These are phyloP conservation scores for Clathrus columnatus DNA, from an alignment of 768 basidiomycete species.

Conservation along the genomic window DNA sequence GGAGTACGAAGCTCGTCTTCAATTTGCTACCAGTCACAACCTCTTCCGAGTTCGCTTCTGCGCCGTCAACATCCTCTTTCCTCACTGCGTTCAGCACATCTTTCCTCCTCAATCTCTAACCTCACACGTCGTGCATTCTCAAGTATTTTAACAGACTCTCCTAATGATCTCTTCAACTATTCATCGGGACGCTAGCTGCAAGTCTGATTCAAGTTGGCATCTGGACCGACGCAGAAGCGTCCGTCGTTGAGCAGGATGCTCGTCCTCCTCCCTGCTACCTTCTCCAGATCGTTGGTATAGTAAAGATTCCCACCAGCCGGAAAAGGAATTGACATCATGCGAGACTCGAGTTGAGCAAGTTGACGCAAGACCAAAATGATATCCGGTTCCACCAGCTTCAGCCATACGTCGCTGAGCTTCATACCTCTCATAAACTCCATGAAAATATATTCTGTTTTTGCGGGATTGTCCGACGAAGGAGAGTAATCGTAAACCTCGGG, in stretches of 20 bases:
- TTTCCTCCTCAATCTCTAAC: constrained; percentile 17
- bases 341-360: constrained; percentile 37
- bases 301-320: constrained; percentile 46
- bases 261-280: no score
- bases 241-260: constrained; percentile 29
- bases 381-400: constrained; percentile 28
- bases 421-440: constrained; percentile 30
- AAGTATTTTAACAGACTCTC: constrained; percentile 20
- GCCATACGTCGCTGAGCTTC: constrained; percentile 34
- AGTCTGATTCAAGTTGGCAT: no score
- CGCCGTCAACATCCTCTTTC: constrained; percentile 17
- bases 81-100: constrained; percentile 16
- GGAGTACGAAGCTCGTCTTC: no score
- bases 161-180: constrained; percentile 32
- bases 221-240: constrained; percentile 38
- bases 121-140: constrained; percentile 20
- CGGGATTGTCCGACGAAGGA: constrained; percentile 20
- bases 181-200: constrained; percentile 36
- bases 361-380: constrained; percentile 36
- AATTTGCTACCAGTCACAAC: no score
- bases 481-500: constrained; percentile 26
- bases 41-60: no score
- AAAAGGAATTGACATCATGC: constrained; percentile 39
- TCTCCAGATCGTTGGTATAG: constrained; percentile 37
- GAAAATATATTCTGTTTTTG: constrained; percentile 23